Evolutionary conservation across 805 yeast genomes (phyloP), one percentile per base, ranked within the genome.

Genomic region (Barnettozyma salicaria): DNA sequence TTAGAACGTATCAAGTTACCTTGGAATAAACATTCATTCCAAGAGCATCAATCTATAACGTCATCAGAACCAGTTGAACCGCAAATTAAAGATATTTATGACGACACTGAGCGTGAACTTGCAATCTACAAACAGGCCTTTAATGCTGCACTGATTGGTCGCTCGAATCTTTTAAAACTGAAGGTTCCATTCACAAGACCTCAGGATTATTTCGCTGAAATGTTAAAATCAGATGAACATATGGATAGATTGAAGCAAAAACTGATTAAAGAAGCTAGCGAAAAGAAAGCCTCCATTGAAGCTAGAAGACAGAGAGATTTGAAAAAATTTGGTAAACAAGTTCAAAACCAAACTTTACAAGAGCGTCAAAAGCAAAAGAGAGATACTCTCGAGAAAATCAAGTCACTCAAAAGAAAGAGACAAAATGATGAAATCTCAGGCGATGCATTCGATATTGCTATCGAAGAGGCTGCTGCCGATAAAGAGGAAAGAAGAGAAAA

Each of bases 291-390:
- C 1, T 72, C 88, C 37, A 90, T 85, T 63, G 96, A 88, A 37
- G 95, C 97, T 21, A 84, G 85, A 68, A 82, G 82, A 63, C 97
- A 90, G 69, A 79, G 98, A 64, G 80, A 83, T 46, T 75, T 90
- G 60, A 90, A 90, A 81, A 90, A 90, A 69, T 90, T 87, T 52
- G 97, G 97, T 64, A 90, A 90, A 66, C 95, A 90, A 68, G 97
- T 89, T 22, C 96, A 89, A 69, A 76, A 84, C 53, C 95, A 86
- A 47, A 88, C 95, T 30, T 70, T 89, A 55, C 96, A 89, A 66
- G 86, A 84, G 53, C 82, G 97, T 66, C 94, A 86, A 59, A 80
- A 84, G 68, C 92, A 88, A 53, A 90, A 90, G 80, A 78, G 76
- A 57, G 96, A 87, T 18, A 79, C 96, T 16, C 64, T 90, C 49